Percentiles rank a stretch among this genome's conserved stretches.
Conservation (phyloP, 2,329 filamentous ascomycete genomes). For the Aureobasidium sp. region DNA sequence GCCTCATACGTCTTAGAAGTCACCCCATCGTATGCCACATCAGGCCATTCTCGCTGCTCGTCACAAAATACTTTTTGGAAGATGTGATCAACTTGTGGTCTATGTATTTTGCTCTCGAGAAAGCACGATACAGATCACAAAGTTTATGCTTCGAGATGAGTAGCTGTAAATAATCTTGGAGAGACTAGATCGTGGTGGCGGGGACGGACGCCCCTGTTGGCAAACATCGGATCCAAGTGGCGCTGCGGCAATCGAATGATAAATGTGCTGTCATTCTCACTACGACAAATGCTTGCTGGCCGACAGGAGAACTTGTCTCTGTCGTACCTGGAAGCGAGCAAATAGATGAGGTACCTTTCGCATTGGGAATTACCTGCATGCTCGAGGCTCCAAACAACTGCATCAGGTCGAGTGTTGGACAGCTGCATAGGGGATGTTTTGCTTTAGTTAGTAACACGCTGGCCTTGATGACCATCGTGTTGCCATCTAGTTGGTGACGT, state of each 20-base stretch:
- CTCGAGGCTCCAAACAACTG: neutral
- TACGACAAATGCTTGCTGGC: too few relatives aligned
- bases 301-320: too few relatives aligned
- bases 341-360: neutral
- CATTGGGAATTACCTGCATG: conserved; percentile 2
- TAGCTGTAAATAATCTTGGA: neutral
- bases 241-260: neutral
- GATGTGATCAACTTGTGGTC: neutral
- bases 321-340: neutral
- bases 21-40: neutral
- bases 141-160: neutral
- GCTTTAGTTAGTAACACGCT: neutral
- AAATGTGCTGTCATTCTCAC: neutral
- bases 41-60: neutral
- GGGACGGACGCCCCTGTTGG: neutral
- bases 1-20: neutral
- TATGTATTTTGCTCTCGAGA: neutral
- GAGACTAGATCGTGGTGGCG: neutral
- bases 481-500: neutral
- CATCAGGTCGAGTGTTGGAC: neutral
- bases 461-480: neutral
- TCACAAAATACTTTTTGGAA: neutral
- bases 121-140: neutral
- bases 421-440: neutral
- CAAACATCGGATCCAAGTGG: neutral